Percentiles rank a stretch among this genome's conserved stretches.
These are phyloP conservation scores for Debaryomycetaceae sp. DNA, from an alignment of 1,139 yeast genomes.

Conservation along the genomic window DNA sequence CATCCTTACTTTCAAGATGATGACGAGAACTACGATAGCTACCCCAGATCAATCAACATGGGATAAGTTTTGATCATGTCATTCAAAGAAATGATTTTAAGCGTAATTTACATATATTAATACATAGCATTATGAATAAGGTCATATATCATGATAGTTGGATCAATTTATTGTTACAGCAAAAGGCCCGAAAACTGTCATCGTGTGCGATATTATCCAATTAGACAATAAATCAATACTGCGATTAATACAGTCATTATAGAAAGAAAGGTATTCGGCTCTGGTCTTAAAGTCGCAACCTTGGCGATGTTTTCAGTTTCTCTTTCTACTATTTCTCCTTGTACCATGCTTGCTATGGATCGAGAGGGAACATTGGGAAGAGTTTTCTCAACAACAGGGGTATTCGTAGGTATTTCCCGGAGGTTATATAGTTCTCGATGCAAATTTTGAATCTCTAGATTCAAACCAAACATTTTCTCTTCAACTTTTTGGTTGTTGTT, in stretches of 20 bases:
- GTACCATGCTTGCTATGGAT: no score
- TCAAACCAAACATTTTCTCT: not conserved
- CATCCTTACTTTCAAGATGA: constrained; percentile 87
- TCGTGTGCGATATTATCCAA: not conserved
- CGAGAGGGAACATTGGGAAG: no score
- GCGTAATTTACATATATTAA: not conserved
- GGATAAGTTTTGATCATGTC: constrained; percentile 16
- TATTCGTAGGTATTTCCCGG: no score
- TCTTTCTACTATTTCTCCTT: no score
- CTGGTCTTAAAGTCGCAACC: no score
- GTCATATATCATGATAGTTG: not conserved
- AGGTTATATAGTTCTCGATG: not conserved
- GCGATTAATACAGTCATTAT: not conserved
- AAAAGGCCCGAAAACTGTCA: not conserved
- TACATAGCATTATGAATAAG: not conserved
- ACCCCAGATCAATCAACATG: constrained; percentile 40
- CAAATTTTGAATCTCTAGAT: not conserved
- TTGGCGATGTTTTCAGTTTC: no score
- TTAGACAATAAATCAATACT: not conserved
- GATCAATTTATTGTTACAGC: not conserved
- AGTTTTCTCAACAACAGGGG: no score
- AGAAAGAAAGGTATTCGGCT: not conserved
- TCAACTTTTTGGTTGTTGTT: not conserved
- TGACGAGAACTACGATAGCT: constrained; percentile 23
- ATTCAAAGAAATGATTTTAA: not conserved